Evolutionary conservation across 768 basidiomycete genomes (phyloP).

Genomic region (Crucibulum laeve): DNA sequence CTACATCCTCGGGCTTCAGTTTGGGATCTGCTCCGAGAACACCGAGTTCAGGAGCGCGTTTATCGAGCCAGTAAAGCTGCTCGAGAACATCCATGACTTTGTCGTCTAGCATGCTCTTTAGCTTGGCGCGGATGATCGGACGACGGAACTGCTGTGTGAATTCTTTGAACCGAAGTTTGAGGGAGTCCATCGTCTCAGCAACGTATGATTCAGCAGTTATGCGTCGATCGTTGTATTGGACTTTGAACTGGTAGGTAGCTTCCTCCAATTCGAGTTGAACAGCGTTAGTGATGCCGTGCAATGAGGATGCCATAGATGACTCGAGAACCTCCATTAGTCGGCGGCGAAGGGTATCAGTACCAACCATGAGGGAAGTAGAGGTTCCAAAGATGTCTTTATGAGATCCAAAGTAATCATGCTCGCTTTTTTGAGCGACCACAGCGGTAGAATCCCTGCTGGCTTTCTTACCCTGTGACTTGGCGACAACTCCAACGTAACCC

Average conservation of each 20-base stretch:
- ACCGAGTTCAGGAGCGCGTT: conserved; percentile 73
- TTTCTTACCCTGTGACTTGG: conserved; percentile 67
- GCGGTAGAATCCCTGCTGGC: conserved; percentile 44
- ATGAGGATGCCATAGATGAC: conserved; percentile 93
- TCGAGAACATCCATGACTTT: conserved; percentile 97
- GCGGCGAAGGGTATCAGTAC: conserved; percentile 84
- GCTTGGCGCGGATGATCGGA: conserved; percentile 80
- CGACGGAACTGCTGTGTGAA: conserved; percentile 83
- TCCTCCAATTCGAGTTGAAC: conserved; percentile 98
- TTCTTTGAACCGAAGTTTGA: conserved; percentile 88
- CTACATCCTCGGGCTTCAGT: conserved; percentile 70
- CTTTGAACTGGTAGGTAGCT: conserved; percentile 98
- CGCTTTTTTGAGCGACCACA: conserved; percentile 48
- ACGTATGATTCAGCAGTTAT: conserved; percentile 96
- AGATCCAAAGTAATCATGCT: conserved; percentile 63
- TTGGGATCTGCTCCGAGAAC: conserved; percentile 65
- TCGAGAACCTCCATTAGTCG: conserved; percentile 97
- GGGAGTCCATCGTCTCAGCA: conserved; percentile 91
- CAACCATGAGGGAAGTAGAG: conserved; percentile 74
- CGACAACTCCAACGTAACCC: conserved; percentile 95
- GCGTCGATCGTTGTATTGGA: conserved; percentile 93
- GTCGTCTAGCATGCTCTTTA: conserved; percentile 92
- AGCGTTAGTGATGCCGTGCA: conserved; percentile 95
- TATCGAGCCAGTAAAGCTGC: conserved; percentile 95
- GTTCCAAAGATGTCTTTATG: conserved; percentile 61